Evolutionary conservation across 495 filamentous ascomycete genomes (phyloP).

Genomic region (Penicillium simplicissimum): DNA sequence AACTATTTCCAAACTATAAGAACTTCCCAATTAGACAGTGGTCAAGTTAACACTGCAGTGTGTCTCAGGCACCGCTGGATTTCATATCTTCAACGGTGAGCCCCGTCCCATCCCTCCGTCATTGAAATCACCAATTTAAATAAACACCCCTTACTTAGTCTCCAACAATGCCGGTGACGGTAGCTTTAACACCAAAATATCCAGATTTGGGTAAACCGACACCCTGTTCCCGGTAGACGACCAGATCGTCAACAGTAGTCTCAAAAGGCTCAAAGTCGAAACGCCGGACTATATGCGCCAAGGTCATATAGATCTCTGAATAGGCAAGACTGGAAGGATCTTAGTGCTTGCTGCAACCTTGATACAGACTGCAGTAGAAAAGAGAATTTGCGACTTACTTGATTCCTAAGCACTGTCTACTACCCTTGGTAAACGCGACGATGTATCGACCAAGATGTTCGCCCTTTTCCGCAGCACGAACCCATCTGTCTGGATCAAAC

Average conservation of each 20-base stretch:
- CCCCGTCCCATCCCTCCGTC: neutral
- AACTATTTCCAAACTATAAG: no score
- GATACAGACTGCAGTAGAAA: neutral
- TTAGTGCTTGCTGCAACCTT: neutral
- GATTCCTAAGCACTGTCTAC: slow-evolving; percentile 48
- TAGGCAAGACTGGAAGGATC: slow-evolving; percentile 37
- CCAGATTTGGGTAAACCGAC: slow-evolving; percentile 22
- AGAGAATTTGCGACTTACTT: slow-evolving; percentile 32
- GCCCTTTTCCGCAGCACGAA: slow-evolving; percentile 26
- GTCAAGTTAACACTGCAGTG: neutral
- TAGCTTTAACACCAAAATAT: slow-evolving; percentile 23
- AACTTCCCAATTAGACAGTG: neutral
- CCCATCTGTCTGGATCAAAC: slow-evolving; percentile 55
- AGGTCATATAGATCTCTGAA: slow-evolving; percentile 38
- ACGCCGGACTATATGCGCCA: slow-evolving; percentile 39
- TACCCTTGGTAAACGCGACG: slow-evolving; percentile 48
- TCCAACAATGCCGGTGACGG: slow-evolving; percentile 15
- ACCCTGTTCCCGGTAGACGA: slow-evolving; percentile 25
- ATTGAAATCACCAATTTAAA: neutral
- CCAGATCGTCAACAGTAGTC: slow-evolving; percentile 38
- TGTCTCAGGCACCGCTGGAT: neutral
- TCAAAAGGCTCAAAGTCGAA: slow-evolving; percentile 41
- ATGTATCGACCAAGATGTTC: slow-evolving; percentile 35
- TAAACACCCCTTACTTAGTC: slow-evolving; percentile 1
- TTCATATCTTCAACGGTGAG: neutral